phyloP scores from a whole-genome alignment of 768 basidiomycete species.

The Paxillus rubicundulus region DNA sequence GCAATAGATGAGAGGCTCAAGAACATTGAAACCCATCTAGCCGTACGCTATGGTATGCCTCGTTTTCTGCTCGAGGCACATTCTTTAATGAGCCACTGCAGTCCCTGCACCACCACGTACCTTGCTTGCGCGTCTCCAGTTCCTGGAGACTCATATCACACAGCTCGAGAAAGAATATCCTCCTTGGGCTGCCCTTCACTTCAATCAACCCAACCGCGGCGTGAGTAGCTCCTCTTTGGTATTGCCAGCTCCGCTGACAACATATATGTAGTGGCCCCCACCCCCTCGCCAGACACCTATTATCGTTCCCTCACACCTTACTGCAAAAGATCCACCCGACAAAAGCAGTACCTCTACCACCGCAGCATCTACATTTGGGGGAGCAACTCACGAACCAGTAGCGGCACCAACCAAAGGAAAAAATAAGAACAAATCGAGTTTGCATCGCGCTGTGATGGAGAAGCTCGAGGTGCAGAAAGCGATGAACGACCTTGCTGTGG shows the following conservation, averaged over 20 bases:
- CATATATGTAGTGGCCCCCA: slow-evolving; percentile 67
- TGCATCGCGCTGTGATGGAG: slow-evolving; percentile 75
- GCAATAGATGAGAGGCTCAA: slow-evolving; percentile 60
- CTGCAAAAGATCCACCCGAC: slow-evolving; percentile 28
- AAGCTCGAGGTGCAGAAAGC: slow-evolving; percentile 72
- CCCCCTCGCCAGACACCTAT: slow-evolving; percentile 76
- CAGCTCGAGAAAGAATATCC: slow-evolving; percentile 80
- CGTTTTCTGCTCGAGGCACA: background rate
- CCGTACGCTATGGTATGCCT: slow-evolving; percentile 66
- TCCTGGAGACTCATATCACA: slow-evolving; percentile 74
- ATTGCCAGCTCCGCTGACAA: background rate
- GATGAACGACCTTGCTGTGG: slow-evolving; percentile 47
- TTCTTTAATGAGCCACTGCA: slow-evolving; percentile 28
- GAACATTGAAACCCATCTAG: slow-evolving; percentile 70
- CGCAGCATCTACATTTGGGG: slow-evolving; percentile 5
- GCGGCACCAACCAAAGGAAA: slow-evolving; percentile 25
- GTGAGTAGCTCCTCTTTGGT: slow-evolving; percentile 43
- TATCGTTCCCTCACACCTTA: slow-evolving; percentile 70
- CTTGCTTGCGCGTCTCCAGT: slow-evolving; percentile 61
- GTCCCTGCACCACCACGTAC: slow-evolving; percentile 71
- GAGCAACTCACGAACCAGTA: slow-evolving; percentile 12
- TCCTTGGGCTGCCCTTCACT: slow-evolving; percentile 86
- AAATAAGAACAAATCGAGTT: slow-evolving; percentile 52
- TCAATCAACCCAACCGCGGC: slow-evolving; percentile 78
- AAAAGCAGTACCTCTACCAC: slow-evolving; percentile 10